Evolutionary conservation across 345 rosid genomes (phyloP), one percentile per base, ranked within the genome.

Genomic region (Hypericum perforatum): DNA sequence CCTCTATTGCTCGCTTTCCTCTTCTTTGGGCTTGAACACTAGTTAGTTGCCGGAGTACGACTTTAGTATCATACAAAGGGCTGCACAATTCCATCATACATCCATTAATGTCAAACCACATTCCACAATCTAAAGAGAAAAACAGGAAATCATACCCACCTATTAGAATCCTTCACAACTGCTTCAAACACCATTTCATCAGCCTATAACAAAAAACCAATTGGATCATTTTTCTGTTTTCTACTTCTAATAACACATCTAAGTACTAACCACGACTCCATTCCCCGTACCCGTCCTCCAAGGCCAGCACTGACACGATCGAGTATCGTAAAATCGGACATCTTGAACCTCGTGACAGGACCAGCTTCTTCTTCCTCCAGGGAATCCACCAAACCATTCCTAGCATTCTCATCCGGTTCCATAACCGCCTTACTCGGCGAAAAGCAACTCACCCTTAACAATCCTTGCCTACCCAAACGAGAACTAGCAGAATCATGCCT

Each of bases 181-280:
- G 95, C 98, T 78, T 91, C 96, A 61, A 75, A 87, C 46, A 87
- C 82, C 12, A 82, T 72, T 71, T 91, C 96, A 67, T 91, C 95
- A 1, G 83, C 82, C 96, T 91, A 63, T 56, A 72, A 40, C 10
- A 63, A 49, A 40, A 45, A 37, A 58, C 39, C 49, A 39, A 41
- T 12, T 6, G 59, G 11, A 43, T 9, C 8, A 41, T 49, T 43
- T n/a, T 29, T 16, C 43, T 14, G 53, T 43, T n/a, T 29, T 16
- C 43, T 14, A 36, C 2, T 13, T 16, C 8, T 8, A 5, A 9
- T 15, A 7, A 16, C 13, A 10, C 6, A 8, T 32, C 16, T 10
- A 60, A 22, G 32, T 15, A 5, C 13, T 3, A 13, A 49, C 11
- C 5, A 42, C 11, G 11, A 44, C 45, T 54, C 2, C 43, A 40